Evolutionary conservation across 2,329 filamentous ascomycete genomes (phyloP), one percentile per base, ranked within the genome.

Genomic region (Cadophora malorum): DNA sequence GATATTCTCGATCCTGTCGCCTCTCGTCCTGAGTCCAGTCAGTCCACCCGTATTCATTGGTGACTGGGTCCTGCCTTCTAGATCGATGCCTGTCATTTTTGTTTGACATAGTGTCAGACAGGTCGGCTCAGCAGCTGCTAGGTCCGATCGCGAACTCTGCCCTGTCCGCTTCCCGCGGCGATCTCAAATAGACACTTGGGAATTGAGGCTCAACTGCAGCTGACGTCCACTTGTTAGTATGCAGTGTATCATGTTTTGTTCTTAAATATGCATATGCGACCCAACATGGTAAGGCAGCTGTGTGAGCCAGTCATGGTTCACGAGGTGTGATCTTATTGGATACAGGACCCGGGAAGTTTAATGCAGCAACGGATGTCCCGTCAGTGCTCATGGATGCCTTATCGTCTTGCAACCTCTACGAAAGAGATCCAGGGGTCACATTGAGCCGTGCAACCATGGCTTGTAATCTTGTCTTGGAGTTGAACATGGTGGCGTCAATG

Each of bases 361-460:
- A 53, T 53, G 50, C 50, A 28, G 50, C 25, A 28, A 53, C 23
- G 50, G 50, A 10, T 53, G 50, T 4, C 50, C 23, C 23, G 28
- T 28, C 28, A 28, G 14, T 25, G 23, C 50, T 6, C 23, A 53
- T 9, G 50, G 50, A 53, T 53, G 23, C 28, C 50, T 53, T 53
- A 53, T 53, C 50, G 23, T 25, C 3, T 28, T 53, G 50, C 50
- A 53, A 28, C 50, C 50, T 28, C 50, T 53, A 53, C 50, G 28
- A 10, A 16, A 28, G 12, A 53, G 12, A 4, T 28, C 3, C 28
- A 28, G 5, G 23, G 50, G 50, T 5, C 16, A 16, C 41, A 16
- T 45, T 45, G 12, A 19, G 41, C 14, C 12, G 14, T 45, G 1
- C 16, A 7, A 23, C 50, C 50, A 28, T 28, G 28, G 28, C 28